phyloP scores from a whole-genome alignment of 164 flowering plant genomes.

The Saururus chinensis region DNA sequence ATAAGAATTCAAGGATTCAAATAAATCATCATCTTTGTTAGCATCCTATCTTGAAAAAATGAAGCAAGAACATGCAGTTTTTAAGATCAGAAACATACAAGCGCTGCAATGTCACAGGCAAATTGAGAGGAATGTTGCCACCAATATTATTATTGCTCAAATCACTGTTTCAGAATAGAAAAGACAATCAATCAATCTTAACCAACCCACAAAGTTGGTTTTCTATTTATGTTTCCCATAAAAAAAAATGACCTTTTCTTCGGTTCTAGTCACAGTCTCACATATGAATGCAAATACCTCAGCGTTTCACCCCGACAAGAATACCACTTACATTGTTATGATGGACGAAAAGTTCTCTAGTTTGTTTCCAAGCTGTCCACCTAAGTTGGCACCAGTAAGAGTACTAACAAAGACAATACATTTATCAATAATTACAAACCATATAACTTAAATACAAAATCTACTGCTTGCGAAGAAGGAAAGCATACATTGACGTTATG shows the following conservation, averaged over 20 bases:
- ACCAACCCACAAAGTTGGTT: background rate
- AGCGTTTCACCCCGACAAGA: background rate
- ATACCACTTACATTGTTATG: slow-evolving; percentile 45
- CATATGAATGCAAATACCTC: too few relatives aligned
- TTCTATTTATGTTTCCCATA: too few relatives aligned
- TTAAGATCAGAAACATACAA: slow-evolving; percentile 39
- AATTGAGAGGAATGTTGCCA: slow-evolving; percentile 58
- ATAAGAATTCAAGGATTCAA: background rate
- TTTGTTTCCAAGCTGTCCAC: slow-evolving; percentile 63
- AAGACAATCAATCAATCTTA: slow-evolving; percentile 3
- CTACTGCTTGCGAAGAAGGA: background rate
- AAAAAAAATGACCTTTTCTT: too few relatives aligned
- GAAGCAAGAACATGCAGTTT: background rate
- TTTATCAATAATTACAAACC: background rate
- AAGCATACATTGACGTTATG: slow-evolving; percentile 57
- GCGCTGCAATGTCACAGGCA: slow-evolving; percentile 55
- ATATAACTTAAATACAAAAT: too few relatives aligned
- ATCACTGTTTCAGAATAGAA: slow-evolving; percentile 39
- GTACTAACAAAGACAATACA: slow-evolving; percentile 25
- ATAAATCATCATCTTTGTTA: background rate
- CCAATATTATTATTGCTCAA: slow-evolving; percentile 81
- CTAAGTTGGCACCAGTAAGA: slow-evolving; percentile 71
- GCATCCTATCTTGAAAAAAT: background rate
- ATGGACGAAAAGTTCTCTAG: slow-evolving; percentile 60
- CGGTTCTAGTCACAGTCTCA: too few relatives aligned